Base-by-base conservation (phyloP, 345 rosid genomes). In the Anacardium occidentale region DNA sequence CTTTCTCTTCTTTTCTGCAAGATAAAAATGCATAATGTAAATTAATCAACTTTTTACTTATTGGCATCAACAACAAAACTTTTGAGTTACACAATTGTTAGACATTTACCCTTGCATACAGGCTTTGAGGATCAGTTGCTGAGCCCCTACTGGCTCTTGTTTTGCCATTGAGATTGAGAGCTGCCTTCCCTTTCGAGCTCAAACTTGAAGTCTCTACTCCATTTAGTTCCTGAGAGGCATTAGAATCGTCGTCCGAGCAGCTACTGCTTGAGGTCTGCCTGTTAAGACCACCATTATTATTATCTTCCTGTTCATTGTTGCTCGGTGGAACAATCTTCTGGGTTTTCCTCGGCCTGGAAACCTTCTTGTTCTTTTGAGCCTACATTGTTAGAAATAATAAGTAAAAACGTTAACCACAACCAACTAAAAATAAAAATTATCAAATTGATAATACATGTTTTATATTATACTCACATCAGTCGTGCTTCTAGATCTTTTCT, bases 1-100 rank as follows among this genome's bases (percentile, higher is more conserved):
- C 91, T 86, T 24, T 90, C 98, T 81, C 97, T 86, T 88, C 98
- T 83, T 86, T 89, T 89, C 98, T 93, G 85, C 72, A 78, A 66
- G 20, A 79, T 26, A 25, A 69, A 54, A 66, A 29, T 17, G 42
- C 8, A 37, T 66, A 51, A 14, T 40, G 54, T 26, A 5, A 17
- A 40, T 73, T 53, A 64, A 17, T 62, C 3, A 26, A 51, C 34
- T 26, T 54, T 47, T 18, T 45, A 65, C 15, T 44, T 34, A 13
- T 57, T 4, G 10, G 58, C 25, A 17, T 0, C 1, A 7, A 17
- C 22, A 45, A 12, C 1, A 50, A 50, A 50, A 50, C n/a, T 47
- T 47, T 12, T 29, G 32, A 29, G 32, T 29, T 1, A 29, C 3
- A 29, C 32, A 29, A 3, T 29, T 29, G 32, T 29, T 14, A 50